These are phyloP conservation scores for Ustilago esculenta DNA, from an alignment of 1,284 basidiomycete species.

Conservation along the genomic window DNA sequence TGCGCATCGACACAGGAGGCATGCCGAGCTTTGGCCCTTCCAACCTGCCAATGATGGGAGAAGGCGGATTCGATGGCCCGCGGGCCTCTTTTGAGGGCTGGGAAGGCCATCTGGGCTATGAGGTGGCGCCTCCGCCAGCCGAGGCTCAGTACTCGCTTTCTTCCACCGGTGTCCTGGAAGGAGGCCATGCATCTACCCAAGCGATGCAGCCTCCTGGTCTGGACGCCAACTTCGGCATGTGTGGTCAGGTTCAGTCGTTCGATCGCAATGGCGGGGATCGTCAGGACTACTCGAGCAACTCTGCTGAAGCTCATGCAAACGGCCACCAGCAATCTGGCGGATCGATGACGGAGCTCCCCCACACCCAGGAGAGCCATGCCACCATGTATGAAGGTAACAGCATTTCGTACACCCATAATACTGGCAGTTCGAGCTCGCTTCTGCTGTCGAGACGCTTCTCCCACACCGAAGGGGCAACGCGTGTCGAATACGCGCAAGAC, in stretches of 20 bases:
- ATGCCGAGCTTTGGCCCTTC: constrained; percentile 5
- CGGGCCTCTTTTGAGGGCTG: constrained; percentile 10
- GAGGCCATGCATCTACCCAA: background rate
- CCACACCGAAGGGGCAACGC: background rate
- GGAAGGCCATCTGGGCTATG: constrained; percentile 15
- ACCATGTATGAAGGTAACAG: background rate
- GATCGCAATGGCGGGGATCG: constrained; percentile 10
- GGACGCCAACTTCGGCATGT: constrained; percentile 8
- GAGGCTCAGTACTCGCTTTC: constrained; percentile 11
- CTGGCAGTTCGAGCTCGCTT: background rate
- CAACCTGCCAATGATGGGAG: constrained; percentile 7
- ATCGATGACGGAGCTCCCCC: background rate
- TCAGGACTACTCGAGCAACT: constrained; percentile 7
- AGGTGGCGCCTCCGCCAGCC: constrained; percentile 1
- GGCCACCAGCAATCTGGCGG: background rate
- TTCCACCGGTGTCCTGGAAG: background rate
- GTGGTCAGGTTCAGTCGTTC: background rate
- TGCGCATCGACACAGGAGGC: constrained; percentile 29
- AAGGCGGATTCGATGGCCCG: constrained; percentile 2
- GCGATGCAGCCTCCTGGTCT: background rate
- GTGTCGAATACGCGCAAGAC: background rate
- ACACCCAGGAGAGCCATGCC: background rate
- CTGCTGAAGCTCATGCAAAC: background rate
- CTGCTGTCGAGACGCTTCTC: constrained; percentile 18
- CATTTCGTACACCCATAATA: background rate